These are phyloP conservation scores for Phaffia australis DNA, from an alignment of 768 basidiomycete genomes.

Conservation along the genomic window DNA sequence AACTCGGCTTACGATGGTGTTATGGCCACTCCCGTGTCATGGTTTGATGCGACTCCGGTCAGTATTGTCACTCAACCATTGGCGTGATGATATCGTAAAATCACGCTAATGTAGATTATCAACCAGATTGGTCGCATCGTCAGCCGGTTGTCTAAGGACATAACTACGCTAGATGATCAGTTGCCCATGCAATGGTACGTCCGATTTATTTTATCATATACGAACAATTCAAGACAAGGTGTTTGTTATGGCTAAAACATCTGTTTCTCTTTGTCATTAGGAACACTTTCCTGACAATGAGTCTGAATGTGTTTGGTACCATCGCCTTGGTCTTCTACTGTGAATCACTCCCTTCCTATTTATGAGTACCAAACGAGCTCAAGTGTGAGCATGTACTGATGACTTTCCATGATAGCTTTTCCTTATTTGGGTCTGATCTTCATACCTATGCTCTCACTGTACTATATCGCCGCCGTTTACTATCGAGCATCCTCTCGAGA, in stretches of 20 bases:
- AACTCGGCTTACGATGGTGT: constrained; percentile 48
- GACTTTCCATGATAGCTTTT: background rate
- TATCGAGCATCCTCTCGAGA: constrained; percentile 79
- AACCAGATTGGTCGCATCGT: constrained; percentile 41
- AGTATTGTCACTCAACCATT: background rate
- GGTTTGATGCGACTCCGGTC: constrained; percentile 12
- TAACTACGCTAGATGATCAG: constrained; percentile 36
- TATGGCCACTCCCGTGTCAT: constrained; percentile 41
- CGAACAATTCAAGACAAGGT: background rate
- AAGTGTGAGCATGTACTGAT: too few relatives aligned
- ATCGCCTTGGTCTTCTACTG: constrained; percentile 23
- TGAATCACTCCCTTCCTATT: too few relatives aligned
- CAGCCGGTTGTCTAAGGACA: constrained; percentile 36
- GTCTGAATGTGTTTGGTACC: constrained; percentile 15
- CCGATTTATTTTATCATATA: background rate
- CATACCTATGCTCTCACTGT: constrained; percentile 40
- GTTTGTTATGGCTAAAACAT: background rate
- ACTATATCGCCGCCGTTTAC: constrained; percentile 63
- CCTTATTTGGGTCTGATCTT: constrained; percentile 20
- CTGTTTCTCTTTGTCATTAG: background rate
- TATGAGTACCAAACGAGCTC: too few relatives aligned
- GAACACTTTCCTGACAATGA: constrained; percentile 9
- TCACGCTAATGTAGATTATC: constrained; percentile 33
- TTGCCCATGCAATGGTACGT: background rate
- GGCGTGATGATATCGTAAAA: too few relatives aligned